Base-by-base conservation (phyloP, 306 rosid species). In the Begonia masoniana region DNA sequence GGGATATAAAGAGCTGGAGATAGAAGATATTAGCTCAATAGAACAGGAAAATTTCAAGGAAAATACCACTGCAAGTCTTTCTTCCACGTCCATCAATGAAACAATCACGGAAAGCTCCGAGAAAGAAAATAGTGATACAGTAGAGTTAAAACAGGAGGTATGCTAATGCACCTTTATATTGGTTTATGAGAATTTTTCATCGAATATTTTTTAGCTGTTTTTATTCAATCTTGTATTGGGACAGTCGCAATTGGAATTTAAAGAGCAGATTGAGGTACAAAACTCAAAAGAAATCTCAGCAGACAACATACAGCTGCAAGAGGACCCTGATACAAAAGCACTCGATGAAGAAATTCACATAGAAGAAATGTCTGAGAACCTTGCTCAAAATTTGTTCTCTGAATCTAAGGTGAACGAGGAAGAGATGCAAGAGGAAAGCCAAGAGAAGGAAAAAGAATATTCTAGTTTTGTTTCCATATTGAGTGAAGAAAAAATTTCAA, bases 241-340 rank as follows among this genome's bases (percentile, higher is more conserved):
- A 23, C 41, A 52, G 56, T 52, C 9, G 7, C 12, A 17, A 17
- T 11, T 52, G 56, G 56, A 7, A 9, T 52, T 35, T 10, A n/a
- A 52, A 52, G 56, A 52, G 56, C 31, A 52, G 36, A 52, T 23
- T 52, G 36, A 52, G 13, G 56, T 9, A 50, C 14, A 10, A 16
- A 10, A 13, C 10, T 50, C 21, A 50, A 50, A 13, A 50, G 15
- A 13, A 50, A 13, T 10, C 14, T 15, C 55, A 8, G 26, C 13
- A 26, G 55, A 19, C 31, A 12, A 10, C 24, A 9, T 35, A 12
- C 13, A 21, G 12, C 56, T 23, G 13, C 56, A 9, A 17, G 24
- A 52, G 56, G 56, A 52, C n/a, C 31, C 21, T 9, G 36, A n/a
- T 52, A 17, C 56, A 16, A n/a, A 52, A 52, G 15, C 56, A 52